Conservation (phyloP, 202 grass and related monocot species). For the Hordeum pubiflorum region DNA sequence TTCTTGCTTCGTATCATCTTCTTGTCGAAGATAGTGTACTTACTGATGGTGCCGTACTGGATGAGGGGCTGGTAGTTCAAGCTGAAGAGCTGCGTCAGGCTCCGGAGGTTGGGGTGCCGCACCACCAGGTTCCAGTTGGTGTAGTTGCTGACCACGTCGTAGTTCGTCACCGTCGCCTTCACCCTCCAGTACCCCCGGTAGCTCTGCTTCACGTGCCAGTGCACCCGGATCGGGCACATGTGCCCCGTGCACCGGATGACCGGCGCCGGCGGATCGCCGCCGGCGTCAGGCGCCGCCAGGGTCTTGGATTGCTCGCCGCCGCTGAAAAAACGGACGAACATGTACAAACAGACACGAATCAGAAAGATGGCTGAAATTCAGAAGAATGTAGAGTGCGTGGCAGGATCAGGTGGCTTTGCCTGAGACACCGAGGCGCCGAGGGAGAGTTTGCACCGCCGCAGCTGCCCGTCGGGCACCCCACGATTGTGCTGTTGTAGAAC, state of each 20-base stretch:
- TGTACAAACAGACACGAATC: background rate
- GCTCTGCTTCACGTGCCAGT: conserved; percentile 73
- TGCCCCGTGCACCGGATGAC: conserved; percentile 43
- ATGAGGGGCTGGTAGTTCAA: conserved; percentile 64
- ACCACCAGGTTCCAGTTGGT: conserved; percentile 72
- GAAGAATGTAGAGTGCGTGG: background rate
- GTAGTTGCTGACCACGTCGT: conserved; percentile 52
- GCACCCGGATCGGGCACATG: conserved; percentile 68
- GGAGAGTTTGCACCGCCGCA: conserved; percentile 33
- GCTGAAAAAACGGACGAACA: background rate
- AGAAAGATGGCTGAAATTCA: background rate
- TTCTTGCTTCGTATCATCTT: background rate
- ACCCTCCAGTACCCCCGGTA: conserved; percentile 67
- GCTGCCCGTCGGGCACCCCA: conserved; percentile 51
- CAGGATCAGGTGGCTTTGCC: conserved; percentile 1
- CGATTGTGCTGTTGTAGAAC: conserved; percentile 58
- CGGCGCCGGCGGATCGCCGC: background rate
- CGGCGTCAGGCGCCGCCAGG: background rate
- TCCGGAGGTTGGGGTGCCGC: conserved; percentile 54
- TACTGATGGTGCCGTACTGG: conserved; percentile 52
- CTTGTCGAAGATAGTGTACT: background rate
- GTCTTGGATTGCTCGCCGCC: background rate
- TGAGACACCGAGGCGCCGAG: conserved; percentile 27
- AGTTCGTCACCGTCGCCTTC: conserved; percentile 61
- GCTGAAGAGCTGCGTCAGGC: conserved; percentile 56